These are phyloP conservation scores for Thelonectria rubi DNA, from an alignment of 2,329 filamentous ascomycete genomes.

Conservation along the genomic window DNA sequence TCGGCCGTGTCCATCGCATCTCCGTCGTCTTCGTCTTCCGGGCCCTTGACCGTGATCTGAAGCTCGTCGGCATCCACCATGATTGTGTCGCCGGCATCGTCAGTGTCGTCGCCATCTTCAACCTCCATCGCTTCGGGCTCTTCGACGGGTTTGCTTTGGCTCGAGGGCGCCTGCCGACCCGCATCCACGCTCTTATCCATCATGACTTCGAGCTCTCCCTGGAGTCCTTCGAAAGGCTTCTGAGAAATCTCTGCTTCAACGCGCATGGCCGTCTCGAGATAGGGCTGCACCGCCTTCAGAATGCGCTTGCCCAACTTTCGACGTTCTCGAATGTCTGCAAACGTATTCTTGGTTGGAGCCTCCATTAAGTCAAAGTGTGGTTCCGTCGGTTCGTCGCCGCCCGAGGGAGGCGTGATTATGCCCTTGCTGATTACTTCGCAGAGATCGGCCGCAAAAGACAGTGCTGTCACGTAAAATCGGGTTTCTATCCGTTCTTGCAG, in stretches of 20 bases:
- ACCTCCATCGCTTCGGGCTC: slow-evolving; percentile 22
- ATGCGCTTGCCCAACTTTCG: slow-evolving; percentile 90
- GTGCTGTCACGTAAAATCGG: slow-evolving; percentile 66
- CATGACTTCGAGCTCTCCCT: slow-evolving; percentile 78
- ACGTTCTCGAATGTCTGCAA: slow-evolving; percentile 78
- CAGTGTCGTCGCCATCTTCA: slow-evolving; percentile 22
- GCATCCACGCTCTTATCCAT: slow-evolving; percentile 73
- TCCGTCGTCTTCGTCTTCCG: slow-evolving; percentile 36
- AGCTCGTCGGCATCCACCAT: slow-evolving; percentile 60
- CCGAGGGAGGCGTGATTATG: slow-evolving; percentile 56
- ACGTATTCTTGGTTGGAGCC: slow-evolving; percentile 63
- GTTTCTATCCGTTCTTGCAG: slow-evolving; percentile 63
- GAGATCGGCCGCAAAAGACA: slow-evolving; percentile 66
- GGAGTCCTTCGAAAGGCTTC: slow-evolving; percentile 73
- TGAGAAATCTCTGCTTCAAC: slow-evolving; percentile 84
- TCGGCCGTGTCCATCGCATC: slow-evolving; percentile 51
- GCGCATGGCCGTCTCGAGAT: slow-evolving; percentile 77
- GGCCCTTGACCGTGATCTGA: slow-evolving; percentile 58
- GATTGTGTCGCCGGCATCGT: slow-evolving; percentile 54
- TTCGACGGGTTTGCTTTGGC: slow-evolving; percentile 51
- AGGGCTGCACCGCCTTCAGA: slow-evolving; percentile 81
- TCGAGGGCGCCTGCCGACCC: slow-evolving; percentile 52
- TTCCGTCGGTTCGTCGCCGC: slow-evolving; percentile 35
- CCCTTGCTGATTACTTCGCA: slow-evolving; percentile 62
- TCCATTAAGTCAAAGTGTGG: slow-evolving; percentile 50